Evolutionary conservation across 495 filamentous ascomycete species (phyloP).

Genomic region (Geoglossum glabrum): DNA sequence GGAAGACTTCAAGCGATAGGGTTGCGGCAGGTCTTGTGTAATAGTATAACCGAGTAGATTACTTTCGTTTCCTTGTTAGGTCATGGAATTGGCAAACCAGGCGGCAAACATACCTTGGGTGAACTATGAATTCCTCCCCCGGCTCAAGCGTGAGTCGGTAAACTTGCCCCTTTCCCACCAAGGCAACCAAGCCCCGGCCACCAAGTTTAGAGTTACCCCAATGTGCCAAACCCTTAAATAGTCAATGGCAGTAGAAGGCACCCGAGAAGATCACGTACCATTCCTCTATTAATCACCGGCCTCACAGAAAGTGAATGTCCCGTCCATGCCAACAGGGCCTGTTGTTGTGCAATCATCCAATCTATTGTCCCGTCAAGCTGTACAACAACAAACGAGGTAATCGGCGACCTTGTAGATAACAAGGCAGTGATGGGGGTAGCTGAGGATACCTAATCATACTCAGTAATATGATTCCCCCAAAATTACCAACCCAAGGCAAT

Average conservation of each 20-base stretch:
- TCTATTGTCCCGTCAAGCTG: constrained; percentile 87
- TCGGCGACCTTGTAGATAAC: constrained; percentile 61
- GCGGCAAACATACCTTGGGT: constrained; percentile 37
- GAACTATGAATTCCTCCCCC: constrained; percentile 71
- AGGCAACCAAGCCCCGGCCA: constrained; percentile 66
- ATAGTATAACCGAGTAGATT: constrained; percentile 81
- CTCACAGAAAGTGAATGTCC: constrained; percentile 60
- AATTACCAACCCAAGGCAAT: too few relatives aligned
- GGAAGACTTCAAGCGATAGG: constrained; percentile 68
- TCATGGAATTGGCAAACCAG: background rate
- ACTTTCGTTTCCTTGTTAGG: constrained; percentile 19
- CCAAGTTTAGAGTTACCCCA: constrained; percentile 83
- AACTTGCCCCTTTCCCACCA: constrained; percentile 68
- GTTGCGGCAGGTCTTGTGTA: constrained; percentile 46
- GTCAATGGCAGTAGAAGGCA: constrained; percentile 20
- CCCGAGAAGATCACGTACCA: constrained; percentile 27
- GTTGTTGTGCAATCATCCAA: constrained; percentile 78
- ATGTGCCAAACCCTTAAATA: constrained; percentile 47
- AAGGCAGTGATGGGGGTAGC: constrained; percentile 5
- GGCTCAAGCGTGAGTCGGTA: constrained; percentile 59
- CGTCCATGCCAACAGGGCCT: constrained; percentile 87
- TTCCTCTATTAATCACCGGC: constrained; percentile 49
- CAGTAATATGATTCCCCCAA: background rate
- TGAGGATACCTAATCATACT: constrained; percentile 9
- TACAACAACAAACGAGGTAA: constrained; percentile 67